Evolutionary conservation across 768 basidiomycete genomes (phyloP).

Genomic region (Mycena vitilis): DNA sequence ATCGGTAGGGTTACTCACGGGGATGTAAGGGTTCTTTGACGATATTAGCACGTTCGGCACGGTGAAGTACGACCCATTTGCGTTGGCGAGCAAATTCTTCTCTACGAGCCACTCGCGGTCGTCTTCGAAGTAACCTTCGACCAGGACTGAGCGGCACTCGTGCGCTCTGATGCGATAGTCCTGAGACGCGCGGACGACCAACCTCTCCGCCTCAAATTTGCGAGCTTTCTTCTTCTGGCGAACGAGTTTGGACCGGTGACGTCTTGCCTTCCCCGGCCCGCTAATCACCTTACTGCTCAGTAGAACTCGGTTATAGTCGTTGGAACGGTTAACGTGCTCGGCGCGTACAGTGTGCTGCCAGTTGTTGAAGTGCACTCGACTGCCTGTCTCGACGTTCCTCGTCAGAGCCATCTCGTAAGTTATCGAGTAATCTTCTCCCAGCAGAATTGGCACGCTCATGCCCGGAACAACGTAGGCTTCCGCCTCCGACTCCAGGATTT

Average conservation of each 20-base stretch:
- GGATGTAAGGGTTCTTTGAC: background rate
- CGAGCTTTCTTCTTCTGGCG: background rate
- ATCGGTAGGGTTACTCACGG: background rate
- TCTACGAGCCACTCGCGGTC: conserved; percentile 2
- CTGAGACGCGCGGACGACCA: background rate
- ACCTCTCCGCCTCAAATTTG: background rate
- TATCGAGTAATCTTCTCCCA: background rate
- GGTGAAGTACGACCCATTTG: background rate
- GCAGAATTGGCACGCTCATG: background rate
- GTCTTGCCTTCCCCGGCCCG: too few relatives aligned
- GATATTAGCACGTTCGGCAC: background rate
- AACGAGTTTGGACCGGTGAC: background rate
- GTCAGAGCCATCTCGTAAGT: background rate
- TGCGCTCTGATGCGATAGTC: background rate
- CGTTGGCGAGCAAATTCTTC: background rate
- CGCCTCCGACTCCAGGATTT: background rate
- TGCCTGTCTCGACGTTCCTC: background rate
- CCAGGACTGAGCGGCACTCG: background rate
- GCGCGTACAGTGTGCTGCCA: background rate
- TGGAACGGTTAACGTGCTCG: too few relatives aligned
- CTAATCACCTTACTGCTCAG: too few relatives aligned
- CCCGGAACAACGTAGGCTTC: background rate
- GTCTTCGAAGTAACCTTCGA: background rate
- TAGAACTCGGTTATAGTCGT: too few relatives aligned
- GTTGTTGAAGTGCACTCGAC: background rate